These are phyloP conservation scores for Arctostaphylos glauca DNA, from an alignment of 148 eudicot genomes.

Conservation along the genomic window DNA sequence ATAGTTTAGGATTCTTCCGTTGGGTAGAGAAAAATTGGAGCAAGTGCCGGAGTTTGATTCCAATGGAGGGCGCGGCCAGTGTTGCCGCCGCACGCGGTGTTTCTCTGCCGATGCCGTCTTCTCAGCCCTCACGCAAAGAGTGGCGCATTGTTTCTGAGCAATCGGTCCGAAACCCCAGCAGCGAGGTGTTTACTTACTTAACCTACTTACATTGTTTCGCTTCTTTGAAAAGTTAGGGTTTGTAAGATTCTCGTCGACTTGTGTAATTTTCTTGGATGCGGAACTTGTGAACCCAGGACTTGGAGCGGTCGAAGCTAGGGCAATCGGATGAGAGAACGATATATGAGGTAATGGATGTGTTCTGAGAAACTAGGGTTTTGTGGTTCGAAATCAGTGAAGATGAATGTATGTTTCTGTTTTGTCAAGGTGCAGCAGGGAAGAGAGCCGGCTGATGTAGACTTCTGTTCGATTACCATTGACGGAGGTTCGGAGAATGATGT, in stretches of 20 bases:
- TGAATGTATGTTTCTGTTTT: constrained; percentile 28
- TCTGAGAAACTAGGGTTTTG: constrained; percentile 13
- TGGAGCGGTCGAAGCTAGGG: constrained; percentile 65
- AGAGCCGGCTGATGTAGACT: constrained; percentile 60
- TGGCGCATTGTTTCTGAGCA: constrained; percentile 80
- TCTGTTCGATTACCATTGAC: constrained; percentile 58
- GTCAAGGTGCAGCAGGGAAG: constrained; percentile 75
- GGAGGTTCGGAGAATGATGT: constrained; percentile 49
- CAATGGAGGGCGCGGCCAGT: constrained; percentile 66
- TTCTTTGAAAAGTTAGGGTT: constrained; percentile 24
- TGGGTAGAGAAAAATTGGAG: constrained; percentile 17
- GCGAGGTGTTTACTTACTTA: constrained; percentile 38
- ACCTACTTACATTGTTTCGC: constrained; percentile 13
- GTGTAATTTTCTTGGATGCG: constrained; percentile 1
- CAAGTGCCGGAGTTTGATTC: not conserved
- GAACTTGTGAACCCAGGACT: constrained; percentile 35
- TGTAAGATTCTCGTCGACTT: constrained; percentile 20
- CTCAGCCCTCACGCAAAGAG: constrained; percentile 66
- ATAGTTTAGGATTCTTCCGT: constrained; percentile 20
- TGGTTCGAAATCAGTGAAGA: not conserved
- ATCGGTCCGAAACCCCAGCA: constrained; percentile 44
- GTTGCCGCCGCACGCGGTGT: constrained; percentile 51
- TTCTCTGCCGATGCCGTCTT: constrained; percentile 36
- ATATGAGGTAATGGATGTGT: constrained; percentile 63
- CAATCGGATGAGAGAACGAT: constrained; percentile 76